A percentile compares a stretch with the other conserved stretches of the same genome.
These are phyloP conservation scores for Coniosporium tulheliwenetii DNA, from an alignment of 2,329 filamentous ascomycete genomes.

Conservation along the genomic window DNA sequence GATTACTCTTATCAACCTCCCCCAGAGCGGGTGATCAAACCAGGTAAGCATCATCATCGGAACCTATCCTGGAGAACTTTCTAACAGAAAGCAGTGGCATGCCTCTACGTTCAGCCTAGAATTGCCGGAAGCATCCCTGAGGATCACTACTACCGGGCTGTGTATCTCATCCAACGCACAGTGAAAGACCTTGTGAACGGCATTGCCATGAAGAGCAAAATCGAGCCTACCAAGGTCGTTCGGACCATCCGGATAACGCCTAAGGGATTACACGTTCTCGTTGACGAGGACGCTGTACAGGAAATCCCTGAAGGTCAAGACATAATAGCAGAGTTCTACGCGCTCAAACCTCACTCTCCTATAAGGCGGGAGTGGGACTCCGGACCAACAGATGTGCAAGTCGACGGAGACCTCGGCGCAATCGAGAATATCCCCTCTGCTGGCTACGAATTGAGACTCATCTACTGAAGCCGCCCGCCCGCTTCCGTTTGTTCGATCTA, in stretches of 20 bases:
- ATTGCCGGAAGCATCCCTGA: slow-evolving; percentile 31
- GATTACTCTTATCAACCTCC: slow-evolving; percentile 74
- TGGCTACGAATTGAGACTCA: slow-evolving; percentile 32
- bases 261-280: slow-evolving; percentile 63
- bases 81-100: slow-evolving; percentile 48
- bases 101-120: slow-evolving; percentile 62
- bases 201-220: slow-evolving; percentile 63
- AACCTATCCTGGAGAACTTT: slow-evolving; percentile 1
- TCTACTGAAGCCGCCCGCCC: slow-evolving; percentile 19
- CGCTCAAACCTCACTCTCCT: slow-evolving; percentile 34
- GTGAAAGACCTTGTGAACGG: slow-evolving; percentile 56
- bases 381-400: slow-evolving; percentile 29
- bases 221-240: slow-evolving; percentile 57
- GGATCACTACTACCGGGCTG: slow-evolving; percentile 59
- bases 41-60: slow-evolving; percentile 28
- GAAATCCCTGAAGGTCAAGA: slow-evolving; percentile 83
- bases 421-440: slow-evolving; percentile 26
- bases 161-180: slow-evolving; percentile 70
- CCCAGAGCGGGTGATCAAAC: slow-evolving; percentile 52
- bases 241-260: slow-evolving; percentile 58
- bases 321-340: slow-evolving; percentile 58
- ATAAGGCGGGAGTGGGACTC: slow-evolving; percentile 39
- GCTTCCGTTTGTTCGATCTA: background rate
- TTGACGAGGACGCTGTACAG: slow-evolving; percentile 79
- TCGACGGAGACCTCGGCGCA: slow-evolving; percentile 29